Percentiles rank a stretch among this genome's conserved stretches.
phyloP scores from a whole-genome alignment of 345 rosid species.

The Gossypium herbaceum region DNA sequence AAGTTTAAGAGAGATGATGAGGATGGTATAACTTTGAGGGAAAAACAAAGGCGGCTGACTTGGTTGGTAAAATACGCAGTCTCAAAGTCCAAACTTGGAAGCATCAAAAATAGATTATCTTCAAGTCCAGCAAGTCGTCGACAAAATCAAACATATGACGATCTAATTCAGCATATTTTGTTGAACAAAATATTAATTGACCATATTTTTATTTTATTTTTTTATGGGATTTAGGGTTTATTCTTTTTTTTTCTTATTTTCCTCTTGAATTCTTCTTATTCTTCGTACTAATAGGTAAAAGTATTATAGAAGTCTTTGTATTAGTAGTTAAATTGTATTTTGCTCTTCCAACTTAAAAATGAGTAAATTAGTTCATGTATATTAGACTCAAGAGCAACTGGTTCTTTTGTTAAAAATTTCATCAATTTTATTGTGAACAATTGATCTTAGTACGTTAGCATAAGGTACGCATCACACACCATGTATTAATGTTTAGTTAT shows the following conservation, averaged over 20 bases:
- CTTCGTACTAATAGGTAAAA: too few relatives aligned
- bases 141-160: background rate
- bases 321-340: too few relatives aligned
- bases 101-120: background rate
- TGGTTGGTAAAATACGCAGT: constrained; percentile 7
- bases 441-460: too few relatives aligned
- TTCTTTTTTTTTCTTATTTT: background rate
- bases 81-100: background rate
- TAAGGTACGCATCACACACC: too few relatives aligned
- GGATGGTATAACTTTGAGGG: background rate
- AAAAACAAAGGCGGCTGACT: constrained; percentile 7
- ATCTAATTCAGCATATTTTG: background rate
- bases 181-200: background rate
- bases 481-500: too few relatives aligned
- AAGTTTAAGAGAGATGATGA: background rate
- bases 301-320: too few relatives aligned
- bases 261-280: background rate
- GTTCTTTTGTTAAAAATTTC: too few relatives aligned
- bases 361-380: too few relatives aligned
- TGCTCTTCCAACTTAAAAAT: too few relatives aligned
- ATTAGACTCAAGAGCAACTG: fast-evolving
- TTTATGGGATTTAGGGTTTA: background rate
- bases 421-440: too few relatives aligned
- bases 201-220: too few relatives aligned
- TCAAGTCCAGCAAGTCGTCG: background rate